Evolutionary conservation across 176 grass and related monocot species (phyloP).

Genomic region (Triticum timopheevii): DNA sequence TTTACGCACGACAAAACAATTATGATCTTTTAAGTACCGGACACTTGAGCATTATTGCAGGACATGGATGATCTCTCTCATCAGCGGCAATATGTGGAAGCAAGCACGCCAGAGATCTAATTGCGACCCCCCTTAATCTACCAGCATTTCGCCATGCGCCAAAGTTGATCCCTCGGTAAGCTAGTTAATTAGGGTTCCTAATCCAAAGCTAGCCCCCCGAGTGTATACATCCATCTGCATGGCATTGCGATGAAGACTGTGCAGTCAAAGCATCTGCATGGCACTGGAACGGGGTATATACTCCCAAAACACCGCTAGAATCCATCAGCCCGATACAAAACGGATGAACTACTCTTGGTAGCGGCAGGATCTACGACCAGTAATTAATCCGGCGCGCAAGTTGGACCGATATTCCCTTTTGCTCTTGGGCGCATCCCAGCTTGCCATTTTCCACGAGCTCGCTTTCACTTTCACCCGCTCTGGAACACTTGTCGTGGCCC

Average conservation of each 20-base stretch:
- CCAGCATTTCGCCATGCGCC: too few species aligned
- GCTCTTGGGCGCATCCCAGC: neutral
- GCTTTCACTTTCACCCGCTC: slow-evolving; percentile 4
- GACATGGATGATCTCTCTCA: neutral
- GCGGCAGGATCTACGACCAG: neutral
- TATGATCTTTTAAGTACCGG: neutral
- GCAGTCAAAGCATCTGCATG: neutral
- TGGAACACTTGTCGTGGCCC: slow-evolving; percentile 8
- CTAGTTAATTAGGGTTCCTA: too few species aligned
- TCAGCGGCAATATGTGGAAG: too few species aligned
- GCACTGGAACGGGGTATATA: neutral
- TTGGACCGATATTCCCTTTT: neutral
- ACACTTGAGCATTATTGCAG: neutral
- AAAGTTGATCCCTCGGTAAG: too few species aligned
- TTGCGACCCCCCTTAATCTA: too few species aligned
- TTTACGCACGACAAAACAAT: neutral
- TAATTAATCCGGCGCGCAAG: neutral
- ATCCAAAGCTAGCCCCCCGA: too few species aligned
- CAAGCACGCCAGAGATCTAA: too few species aligned
- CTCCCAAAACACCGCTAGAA: neutral
- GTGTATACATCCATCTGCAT: too few species aligned
- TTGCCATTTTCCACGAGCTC: slow-evolving; percentile 10
- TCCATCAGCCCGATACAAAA: neutral
- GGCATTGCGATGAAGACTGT: neutral
- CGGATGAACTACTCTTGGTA: neutral